Evolutionary conservation across 345 rosid species (phyloP), one percentile per base, ranked within the genome.

Genomic region (Arabis hirsuta): DNA sequence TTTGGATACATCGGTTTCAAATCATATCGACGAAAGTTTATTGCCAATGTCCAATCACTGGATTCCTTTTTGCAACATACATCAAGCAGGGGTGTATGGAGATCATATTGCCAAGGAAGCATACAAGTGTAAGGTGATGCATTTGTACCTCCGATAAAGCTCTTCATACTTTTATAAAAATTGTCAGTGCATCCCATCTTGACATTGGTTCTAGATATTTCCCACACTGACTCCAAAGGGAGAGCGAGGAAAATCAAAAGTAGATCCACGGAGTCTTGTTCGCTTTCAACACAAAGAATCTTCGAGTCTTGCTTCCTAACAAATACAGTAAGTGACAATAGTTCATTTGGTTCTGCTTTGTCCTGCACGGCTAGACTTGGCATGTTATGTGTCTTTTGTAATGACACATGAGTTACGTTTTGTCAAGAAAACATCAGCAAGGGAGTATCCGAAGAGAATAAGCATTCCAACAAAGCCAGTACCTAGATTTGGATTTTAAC

Each of bases 361-460:
- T 7, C 9, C n/a, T 6, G 36, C 19, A 12, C 12, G 6, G 26
- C 34, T 27, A 36, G 16, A 12, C 14, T 11, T 16, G 62, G 27
- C 51, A 29, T 47, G 44, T 47, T 47, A 63, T 31, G 55, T 9
- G 31, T 16, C 69, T 19, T 19, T 67, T 66, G 60, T 38, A 10
- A 52, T 52, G 10, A 5, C 19, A 26, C 31, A 38, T 8, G 60
- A 53, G 44, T 32, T 50, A 2, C 19, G 31, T 42, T 62, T 72
- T 46, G 0, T 16, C 52, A 72, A 46, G 50, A 72, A 54, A 2
- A 19, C 62, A 61, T 72, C 76, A 7, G 62, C 67, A 72, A 62
- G 22, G 69, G 69, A 29, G 69, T 52, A 9, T 52, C 52, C 3
- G 69, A 72, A 55, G 53, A 34, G 32, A 72, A 43, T 43, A 65